These are phyloP conservation scores for Clonostachys solani DNA, from an alignment of 2,329 filamentous ascomycete genomes.

Conservation along the genomic window DNA sequence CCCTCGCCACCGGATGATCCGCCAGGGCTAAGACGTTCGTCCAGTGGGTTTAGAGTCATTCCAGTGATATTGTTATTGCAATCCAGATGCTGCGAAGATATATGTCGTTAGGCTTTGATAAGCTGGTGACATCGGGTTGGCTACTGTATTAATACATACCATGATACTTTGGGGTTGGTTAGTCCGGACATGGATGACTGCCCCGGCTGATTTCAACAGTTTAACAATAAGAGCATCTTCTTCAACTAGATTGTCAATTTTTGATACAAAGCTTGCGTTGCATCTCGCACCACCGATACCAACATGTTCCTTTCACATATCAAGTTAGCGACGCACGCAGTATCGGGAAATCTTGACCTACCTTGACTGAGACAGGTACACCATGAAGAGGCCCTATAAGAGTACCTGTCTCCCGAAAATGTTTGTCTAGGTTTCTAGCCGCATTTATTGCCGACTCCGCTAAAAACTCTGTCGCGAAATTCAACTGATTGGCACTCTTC, in stretches of 20 bases:
- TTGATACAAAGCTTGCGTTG: conserved; percentile 51
- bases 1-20: conserved; percentile 59
- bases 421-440: conserved; percentile 38
- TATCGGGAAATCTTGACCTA: neutral
- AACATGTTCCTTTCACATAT: conserved; percentile 47
- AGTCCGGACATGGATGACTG: conserved; percentile 64
- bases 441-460: conserved; percentile 39
- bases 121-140: too few relatives aligned
- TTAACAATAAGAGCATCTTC: conserved; percentile 53
- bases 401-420: conserved; percentile 28
- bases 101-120: neutral
- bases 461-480: conserved; percentile 42
- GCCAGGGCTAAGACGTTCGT: conserved; percentile 54
- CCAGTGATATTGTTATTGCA: conserved; percentile 58
- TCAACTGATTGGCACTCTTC: conserved; percentile 11
- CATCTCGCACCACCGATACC: conserved; percentile 46
- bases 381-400: conserved; percentile 58
- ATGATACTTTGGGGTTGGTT: conserved; percentile 59
- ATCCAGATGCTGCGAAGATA: neutral
- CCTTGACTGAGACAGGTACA: conserved; percentile 38
- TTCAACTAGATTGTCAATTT: conserved; percentile 48
- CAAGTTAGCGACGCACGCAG: conserved; percentile 16
- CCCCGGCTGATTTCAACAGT: conserved; percentile 53
- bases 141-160: conserved; percentile 1
- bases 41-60: conserved; percentile 58